phyloP scores from a whole-genome alignment of 2,329 filamentous ascomycete genomes.

The Helminthosporium solani region DNA sequence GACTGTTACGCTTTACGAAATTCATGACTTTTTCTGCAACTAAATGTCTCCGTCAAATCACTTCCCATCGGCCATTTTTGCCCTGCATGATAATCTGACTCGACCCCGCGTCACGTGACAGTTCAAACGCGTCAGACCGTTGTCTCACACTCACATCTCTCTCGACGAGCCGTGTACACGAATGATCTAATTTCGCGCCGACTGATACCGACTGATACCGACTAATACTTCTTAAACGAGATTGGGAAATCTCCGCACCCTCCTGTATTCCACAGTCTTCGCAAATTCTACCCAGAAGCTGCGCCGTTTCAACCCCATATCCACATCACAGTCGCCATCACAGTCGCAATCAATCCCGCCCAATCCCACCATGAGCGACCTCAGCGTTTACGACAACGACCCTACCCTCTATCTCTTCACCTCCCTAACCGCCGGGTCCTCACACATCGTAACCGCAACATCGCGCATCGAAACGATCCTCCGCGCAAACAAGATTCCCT shows the following conservation, averaged over 20 bases:
- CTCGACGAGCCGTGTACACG: not conserved
- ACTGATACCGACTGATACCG: too few relatives aligned
- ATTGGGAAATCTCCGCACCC: too few relatives aligned
- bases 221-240: too few relatives aligned
- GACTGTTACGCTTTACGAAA: constrained; percentile 7
- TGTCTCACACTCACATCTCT: not conserved
- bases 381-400: constrained; percentile 49
- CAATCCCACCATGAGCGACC: constrained; percentile 37
- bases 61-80: too few relatives aligned
- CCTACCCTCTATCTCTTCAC: constrained; percentile 84
- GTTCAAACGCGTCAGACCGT: not conserved
- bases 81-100: too few relatives aligned
- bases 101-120: constrained; percentile 7
- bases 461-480: constrained; percentile 95
- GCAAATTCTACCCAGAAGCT: not conserved
- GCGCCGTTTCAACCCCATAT: constrained; percentile 4
- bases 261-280: too few relatives aligned
- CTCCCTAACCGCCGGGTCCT: constrained; percentile 90
- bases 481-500: constrained; percentile 89
- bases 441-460: constrained; percentile 93
- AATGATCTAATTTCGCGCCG: too few relatives aligned
- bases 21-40: not conserved
- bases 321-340: too few relatives aligned
- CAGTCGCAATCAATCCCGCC: too few relatives aligned
- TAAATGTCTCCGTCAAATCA: not conserved